Percentiles rank a stretch among this genome's conserved stretches.
Evolutionary conservation across 1,139 yeast genomes (phyloP).

Genomic region (Kurtzmaniella quercitrusa): DNA sequence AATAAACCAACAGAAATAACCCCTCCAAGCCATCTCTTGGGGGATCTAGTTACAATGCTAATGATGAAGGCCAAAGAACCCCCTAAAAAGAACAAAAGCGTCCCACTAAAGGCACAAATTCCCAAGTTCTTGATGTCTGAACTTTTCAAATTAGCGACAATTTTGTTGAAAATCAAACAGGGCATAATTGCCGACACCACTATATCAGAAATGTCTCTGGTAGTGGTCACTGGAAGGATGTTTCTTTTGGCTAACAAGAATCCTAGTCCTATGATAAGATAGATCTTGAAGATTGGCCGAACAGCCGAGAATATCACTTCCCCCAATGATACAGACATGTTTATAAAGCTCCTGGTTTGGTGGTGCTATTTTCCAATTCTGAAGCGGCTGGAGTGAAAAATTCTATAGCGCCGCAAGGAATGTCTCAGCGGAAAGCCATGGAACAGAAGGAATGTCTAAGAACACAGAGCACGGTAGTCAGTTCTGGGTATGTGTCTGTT

Average conservation of each 20-base stretch:
- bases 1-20: conserved; percentile 61
- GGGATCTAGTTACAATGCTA: conserved; percentile 43
- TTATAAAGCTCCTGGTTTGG: neutral
- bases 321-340: conserved; percentile 42
- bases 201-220: conserved; percentile 67
- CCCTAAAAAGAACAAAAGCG: conserved; percentile 39
- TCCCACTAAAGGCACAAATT: conserved; percentile 56
- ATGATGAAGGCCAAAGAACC: conserved; percentile 31
- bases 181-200: conserved; percentile 74
- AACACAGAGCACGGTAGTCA: too few relatives aligned
- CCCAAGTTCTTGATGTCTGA: conserved; percentile 74
- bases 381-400: neutral
- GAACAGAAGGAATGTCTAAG: too few relatives aligned
- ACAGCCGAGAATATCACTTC: conserved; percentile 73
- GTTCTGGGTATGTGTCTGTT: too few relatives aligned
- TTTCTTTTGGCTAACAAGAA: conserved; percentile 61
- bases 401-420: too few relatives aligned
- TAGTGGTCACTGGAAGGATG: conserved; percentile 67
- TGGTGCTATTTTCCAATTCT: neutral
- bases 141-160: conserved; percentile 66
- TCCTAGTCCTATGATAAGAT: conserved; percentile 70
- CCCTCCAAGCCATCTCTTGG: conserved; percentile 79
- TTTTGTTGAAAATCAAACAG: conserved; percentile 71
- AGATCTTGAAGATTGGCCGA: conserved; percentile 85
- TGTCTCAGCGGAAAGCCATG: too few relatives aligned